phyloP scores from a whole-genome alignment of 345 rosid species.

The Corchorus capsularis region DNA sequence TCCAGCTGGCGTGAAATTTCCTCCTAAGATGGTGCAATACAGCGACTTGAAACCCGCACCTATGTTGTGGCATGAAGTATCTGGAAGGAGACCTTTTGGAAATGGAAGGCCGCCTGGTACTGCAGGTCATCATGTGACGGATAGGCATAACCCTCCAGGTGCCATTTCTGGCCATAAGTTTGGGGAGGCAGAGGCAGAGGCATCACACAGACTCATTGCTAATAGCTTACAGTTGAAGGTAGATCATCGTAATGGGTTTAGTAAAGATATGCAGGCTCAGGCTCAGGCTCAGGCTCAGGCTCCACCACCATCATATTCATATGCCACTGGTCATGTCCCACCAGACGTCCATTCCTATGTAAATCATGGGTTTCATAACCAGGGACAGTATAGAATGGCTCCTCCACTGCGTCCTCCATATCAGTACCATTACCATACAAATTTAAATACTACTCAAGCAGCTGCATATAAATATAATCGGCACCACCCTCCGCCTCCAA shows the following conservation, averaged over 20 bases:
- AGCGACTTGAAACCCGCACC: conserved; percentile 66
- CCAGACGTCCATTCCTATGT: conserved; percentile 29
- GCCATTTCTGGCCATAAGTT: conserved; percentile 61
- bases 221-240: conserved; percentile 57
- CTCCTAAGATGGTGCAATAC: conserved; percentile 60
- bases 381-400: conserved; percentile 16
- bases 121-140: background rate
- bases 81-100: conserved; percentile 56
- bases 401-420: conserved; percentile 30
- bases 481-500: conserved; percentile 17
- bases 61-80: conserved; percentile 85
- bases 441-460: conserved; percentile 20
- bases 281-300: too few relatives aligned
- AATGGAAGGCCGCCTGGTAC: conserved; percentile 33
- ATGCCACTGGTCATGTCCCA: conserved; percentile 34
- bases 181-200: too few relatives aligned
- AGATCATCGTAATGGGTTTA: conserved; percentile 31
- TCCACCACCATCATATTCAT: conserved; percentile 34
- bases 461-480: conserved; percentile 5
- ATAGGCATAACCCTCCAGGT: conserved; percentile 60
- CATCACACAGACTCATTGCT: conserved; percentile 65
- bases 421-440: conserved; percentile 34
- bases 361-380: conserved; percentile 25
- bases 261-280: conserved; percentile 36
- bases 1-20: conserved; percentile 62